Conservation (phyloP, 345 rosid genomes). For the Erysimum cheiranthoides region DNA sequence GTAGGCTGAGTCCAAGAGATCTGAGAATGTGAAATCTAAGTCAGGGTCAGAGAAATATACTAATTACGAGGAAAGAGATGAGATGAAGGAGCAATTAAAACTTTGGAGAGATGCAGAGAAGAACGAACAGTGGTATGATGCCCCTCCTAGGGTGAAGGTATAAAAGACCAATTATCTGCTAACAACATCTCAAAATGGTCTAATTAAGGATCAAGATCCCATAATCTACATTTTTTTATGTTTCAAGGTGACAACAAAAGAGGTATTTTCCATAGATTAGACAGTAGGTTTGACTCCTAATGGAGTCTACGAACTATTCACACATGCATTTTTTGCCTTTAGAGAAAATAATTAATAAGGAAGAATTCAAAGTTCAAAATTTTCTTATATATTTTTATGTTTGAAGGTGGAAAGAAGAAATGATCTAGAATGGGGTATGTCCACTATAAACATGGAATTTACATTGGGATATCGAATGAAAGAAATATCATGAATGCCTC, state of each 20-base stretch:
- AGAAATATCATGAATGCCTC: too few species aligned
- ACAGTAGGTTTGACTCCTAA: too few species aligned
- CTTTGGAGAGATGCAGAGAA: conserved; percentile 61
- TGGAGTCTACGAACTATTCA: too few species aligned
- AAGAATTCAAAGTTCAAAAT: too few species aligned
- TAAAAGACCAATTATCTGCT: neutral
- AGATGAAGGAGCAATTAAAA: conserved; percentile 56
- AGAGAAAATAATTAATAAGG: too few species aligned
- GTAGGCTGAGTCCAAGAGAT: conserved; percentile 42
- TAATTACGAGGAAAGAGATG: conserved; percentile 35
- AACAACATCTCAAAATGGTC: neutral
- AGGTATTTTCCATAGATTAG: too few species aligned
- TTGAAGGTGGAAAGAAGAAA: conserved; percentile 23
- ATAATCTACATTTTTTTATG: too few species aligned
- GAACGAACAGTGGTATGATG: conserved; percentile 62
- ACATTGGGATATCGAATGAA: too few species aligned
- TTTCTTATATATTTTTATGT: neutral
- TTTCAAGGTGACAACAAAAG: too few species aligned
- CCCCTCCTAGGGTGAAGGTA: conserved; percentile 64
- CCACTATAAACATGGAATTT: neutral
- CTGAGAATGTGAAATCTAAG: neutral
- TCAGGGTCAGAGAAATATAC: neutral
- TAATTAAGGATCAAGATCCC: neutral
- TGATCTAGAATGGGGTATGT: neutral
- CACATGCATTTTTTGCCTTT: too few species aligned